Conservation (phyloP, 2,329 filamentous ascomycete species). For the Lasiodiplodia hormozganensis region DNA sequence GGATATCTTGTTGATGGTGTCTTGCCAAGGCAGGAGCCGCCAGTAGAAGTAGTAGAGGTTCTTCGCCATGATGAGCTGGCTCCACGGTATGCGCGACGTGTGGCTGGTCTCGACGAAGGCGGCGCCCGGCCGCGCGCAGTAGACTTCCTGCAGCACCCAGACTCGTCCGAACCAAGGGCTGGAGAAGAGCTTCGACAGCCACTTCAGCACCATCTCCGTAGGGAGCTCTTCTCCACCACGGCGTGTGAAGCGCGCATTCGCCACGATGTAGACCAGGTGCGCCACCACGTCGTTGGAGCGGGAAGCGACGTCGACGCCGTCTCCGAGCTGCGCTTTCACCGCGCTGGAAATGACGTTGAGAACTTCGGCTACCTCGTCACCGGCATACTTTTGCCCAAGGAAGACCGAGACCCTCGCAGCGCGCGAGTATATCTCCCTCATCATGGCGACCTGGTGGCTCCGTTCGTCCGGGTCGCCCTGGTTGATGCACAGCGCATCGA, state of each 20-base stretch:
- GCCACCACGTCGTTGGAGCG: too few relatives aligned
- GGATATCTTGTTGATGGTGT: background rate
- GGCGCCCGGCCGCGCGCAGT: background rate
- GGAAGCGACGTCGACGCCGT: background rate
- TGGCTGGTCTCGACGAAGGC: background rate
- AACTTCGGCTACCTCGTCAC: too few relatives aligned
- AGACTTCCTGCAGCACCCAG: conserved; percentile 11
- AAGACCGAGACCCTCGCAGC: conserved; percentile 31
- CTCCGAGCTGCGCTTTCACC: background rate
- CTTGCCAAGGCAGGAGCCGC: background rate
- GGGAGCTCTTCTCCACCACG: too few relatives aligned
- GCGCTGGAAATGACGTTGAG: too few relatives aligned
- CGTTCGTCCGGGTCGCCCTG: conserved; percentile 32
- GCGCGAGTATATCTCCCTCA: conserved; percentile 30
- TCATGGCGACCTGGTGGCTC: conserved; percentile 30
- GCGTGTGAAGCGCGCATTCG: too few relatives aligned
- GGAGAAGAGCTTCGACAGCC: background rate
- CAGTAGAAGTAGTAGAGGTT: background rate
- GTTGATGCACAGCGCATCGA: conserved; percentile 34
- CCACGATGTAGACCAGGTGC: background rate
- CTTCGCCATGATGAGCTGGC: background rate
- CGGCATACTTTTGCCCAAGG: conserved; percentile 8
- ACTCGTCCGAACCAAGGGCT: conserved; percentile 4
- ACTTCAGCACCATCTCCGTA: background rate
- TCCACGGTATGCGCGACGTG: background rate